Conservation (phyloP, 2,329 filamentous ascomycete species). For the Nemania sp. region DNA sequence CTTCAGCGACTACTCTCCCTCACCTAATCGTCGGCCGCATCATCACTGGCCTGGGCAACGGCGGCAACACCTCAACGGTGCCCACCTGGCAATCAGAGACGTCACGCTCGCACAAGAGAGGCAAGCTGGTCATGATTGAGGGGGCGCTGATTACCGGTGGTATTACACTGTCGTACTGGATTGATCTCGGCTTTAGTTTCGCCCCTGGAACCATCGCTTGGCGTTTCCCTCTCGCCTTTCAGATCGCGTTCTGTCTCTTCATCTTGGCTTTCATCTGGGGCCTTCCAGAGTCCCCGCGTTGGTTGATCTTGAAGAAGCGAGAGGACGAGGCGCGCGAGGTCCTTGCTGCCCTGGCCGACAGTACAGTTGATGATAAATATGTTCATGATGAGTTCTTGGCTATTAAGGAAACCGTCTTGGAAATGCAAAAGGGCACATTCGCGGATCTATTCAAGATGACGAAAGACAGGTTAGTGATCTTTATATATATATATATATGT, state of each 20-base stretch:
- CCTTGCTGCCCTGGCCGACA: conserved; percentile 56
- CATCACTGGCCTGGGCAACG: conserved; percentile 59
- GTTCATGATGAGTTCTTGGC: conserved; percentile 58
- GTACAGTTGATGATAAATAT: conserved; percentile 61
- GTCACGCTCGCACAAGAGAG: conserved; percentile 67
- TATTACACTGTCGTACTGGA: conserved; percentile 70
- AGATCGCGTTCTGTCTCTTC: conserved; percentile 69
- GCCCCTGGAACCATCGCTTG: conserved; percentile 63
- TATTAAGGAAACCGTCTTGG: conserved; percentile 74
- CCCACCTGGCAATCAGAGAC: conserved; percentile 73
- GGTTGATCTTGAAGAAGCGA: conserved; percentile 59
- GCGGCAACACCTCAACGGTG: conserved; percentile 59
- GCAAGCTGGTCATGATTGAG: conserved; percentile 72
- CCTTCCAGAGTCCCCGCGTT: conserved; percentile 65
- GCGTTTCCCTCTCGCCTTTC: conserved; percentile 72
- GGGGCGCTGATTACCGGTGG: conserved; percentile 68
- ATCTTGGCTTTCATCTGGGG: conserved; percentile 65
- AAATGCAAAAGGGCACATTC: conserved; percentile 66
- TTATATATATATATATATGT: neutral
- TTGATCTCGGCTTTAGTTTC: conserved; percentile 69
- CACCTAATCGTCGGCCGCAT: conserved; percentile 69
- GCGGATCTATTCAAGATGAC: conserved; percentile 69
- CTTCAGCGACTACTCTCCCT: conserved; percentile 57
- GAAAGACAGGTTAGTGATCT: conserved; percentile 57
- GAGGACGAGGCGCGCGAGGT: conserved; percentile 59